Conservation (phyloP, 2,329 filamentous ascomycete species). For the Penicillium hordei region DNA sequence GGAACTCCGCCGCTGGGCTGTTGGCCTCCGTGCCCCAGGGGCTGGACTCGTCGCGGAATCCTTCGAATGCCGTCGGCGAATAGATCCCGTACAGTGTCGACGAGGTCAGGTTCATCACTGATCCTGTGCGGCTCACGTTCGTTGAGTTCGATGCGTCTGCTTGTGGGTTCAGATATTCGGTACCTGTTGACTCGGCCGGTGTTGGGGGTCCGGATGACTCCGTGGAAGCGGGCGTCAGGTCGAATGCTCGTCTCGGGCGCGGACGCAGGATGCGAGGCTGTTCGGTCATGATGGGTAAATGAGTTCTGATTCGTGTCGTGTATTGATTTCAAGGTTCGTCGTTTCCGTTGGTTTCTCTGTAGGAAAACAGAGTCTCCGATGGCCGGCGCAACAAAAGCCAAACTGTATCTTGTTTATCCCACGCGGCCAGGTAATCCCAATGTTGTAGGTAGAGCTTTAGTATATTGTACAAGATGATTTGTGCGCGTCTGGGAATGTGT, state of each 20-base stretch:
- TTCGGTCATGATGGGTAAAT: conserved; percentile 32
- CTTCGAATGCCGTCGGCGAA: conserved; percentile 61
- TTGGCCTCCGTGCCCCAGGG: conserved; percentile 78
- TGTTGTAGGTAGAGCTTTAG: not conserved
- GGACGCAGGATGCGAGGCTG: conserved; percentile 64
- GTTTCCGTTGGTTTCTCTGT: not conserved
- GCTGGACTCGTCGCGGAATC: conserved; percentile 60
- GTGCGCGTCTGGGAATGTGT: not conserved
- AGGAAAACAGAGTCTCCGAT: conserved; percentile 8
- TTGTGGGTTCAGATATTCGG: conserved; percentile 38
- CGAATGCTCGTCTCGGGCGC: conserved; percentile 70
- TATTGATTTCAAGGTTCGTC: not conserved
- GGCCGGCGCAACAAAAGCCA: conserved; percentile 5
- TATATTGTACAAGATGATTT: not conserved
- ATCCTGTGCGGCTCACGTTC: conserved; percentile 67
- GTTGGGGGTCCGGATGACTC: conserved; percentile 45
- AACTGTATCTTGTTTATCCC: not conserved
- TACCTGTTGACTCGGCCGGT: conserved; percentile 38
- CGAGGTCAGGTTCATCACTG: conserved; percentile 80
- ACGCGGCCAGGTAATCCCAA: not conserved
- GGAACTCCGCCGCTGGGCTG: conserved; percentile 57
- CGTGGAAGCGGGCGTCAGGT: conserved; percentile 52
- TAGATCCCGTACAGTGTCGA: conserved; percentile 93
- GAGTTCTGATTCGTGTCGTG: not conserved
- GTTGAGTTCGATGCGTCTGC: conserved; percentile 33